Base-by-base conservation (phyloP, 352 stramenopile genomes). In the Phytophthora pisi region DNA sequence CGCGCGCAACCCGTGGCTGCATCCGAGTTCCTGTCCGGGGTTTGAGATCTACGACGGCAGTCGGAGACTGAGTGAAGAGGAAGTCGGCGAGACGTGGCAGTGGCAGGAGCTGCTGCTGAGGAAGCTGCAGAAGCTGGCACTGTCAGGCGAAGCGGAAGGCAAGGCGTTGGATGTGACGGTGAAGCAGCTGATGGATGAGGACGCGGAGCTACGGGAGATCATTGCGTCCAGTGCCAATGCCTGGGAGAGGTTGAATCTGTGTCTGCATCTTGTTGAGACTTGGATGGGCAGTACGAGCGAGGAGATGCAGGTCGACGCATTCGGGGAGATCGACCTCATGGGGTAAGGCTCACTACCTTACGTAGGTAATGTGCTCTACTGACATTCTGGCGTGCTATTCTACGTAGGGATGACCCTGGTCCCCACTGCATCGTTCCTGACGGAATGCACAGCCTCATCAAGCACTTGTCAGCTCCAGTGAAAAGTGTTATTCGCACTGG, bases 1-100 rank as follows among this genome's bases (percentile, higher is more conserved):
- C 47, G 47, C 66, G 50, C 77, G 81, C 34, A 89, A 89, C 30
- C 78, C 78, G 28, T 87, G 81, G 79, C 59, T 89, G 38, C 75
- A 89, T 52, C 78, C 79, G 0, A 65, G 61, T 66, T 83, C 78
- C 4, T 88, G 78, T 61, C 31, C 61, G 1, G 59, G 70, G 49
- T 87, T 84, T 28, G n/a, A 79, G 28, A 66, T 88, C 16, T 79
- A 74, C 31, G 68, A 81, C 15, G 62, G 70, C 9, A 50, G 36
- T 20, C 31, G 68, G 18, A 51, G 64, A 28, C 56, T 88, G 52
- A 71, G 23, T 24, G 64, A 79, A 1, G 59, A 72, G 6, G 63
- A 81, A 42, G 59, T 76, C 16, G 42, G 79, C 18, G 57, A 75
- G 18, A 82, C 79, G 23, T 89, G 81, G 81, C n/a, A 34, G n/a